Percentiles rank a stretch among this genome's conserved stretches.
Evolutionary conservation across 306 rosid species (phyloP).

Genomic region (Cicer chorassanicum): DNA sequence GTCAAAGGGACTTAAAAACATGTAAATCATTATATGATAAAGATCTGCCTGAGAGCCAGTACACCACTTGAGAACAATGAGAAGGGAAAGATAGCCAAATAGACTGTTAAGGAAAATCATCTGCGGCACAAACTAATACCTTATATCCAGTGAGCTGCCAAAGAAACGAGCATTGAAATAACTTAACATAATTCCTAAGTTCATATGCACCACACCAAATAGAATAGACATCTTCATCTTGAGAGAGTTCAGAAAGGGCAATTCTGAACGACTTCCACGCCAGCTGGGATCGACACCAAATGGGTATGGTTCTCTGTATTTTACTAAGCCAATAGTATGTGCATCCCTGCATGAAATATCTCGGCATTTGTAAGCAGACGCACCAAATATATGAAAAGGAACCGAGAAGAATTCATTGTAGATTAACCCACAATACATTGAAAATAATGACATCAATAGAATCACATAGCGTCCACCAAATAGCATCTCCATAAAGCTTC

Average conservation of each 20-base stretch:
- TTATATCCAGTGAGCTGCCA: constrained; percentile 77
- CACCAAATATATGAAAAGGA: too few species aligned
- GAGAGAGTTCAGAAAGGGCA: constrained; percentile 87
- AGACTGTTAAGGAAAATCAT: constrained; percentile 93
- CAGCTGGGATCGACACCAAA: constrained; percentile 99
- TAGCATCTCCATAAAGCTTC: too few species aligned
- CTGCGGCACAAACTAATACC: constrained; percentile 99
- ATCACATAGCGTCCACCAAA: too few species aligned
- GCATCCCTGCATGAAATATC: too few species aligned
- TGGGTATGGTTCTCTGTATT: constrained; percentile 81
- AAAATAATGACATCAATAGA: too few species aligned
- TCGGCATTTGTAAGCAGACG: too few species aligned
- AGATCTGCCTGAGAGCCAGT: constrained; percentile 98
- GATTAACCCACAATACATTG: too few species aligned
- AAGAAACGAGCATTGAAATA: constrained; percentile 89
- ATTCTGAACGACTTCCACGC: constrained; percentile 99
- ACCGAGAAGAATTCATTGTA: too few species aligned
- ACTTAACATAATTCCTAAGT: constrained; percentile 88
- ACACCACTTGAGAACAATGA: constrained; percentile 96
- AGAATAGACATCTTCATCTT: constrained; percentile 99
- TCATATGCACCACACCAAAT: constrained; percentile 93
- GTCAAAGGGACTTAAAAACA: constrained; percentile 95
- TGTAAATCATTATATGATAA: constrained; percentile 99
- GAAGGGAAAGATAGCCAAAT: constrained; percentile 99
- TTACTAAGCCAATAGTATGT: constrained; percentile 72